These are phyloP conservation scores for Phytophthora sp. DNA, from an alignment of 352 stramenopile genomes.

Conservation along the genomic window DNA sequence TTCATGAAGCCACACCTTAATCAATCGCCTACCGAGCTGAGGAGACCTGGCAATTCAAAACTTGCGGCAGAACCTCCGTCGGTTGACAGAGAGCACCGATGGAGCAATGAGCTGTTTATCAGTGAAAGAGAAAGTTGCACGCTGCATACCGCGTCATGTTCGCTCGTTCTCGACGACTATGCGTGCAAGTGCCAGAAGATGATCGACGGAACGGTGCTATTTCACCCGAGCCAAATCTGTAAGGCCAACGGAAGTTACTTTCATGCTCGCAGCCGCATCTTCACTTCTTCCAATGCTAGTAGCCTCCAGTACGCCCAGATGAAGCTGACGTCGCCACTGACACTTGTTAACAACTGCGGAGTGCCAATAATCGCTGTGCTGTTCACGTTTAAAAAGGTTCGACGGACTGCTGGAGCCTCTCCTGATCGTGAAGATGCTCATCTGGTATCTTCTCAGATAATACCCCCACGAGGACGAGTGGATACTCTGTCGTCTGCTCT, in stretches of 20 bases:
- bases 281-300: slow-evolving; percentile 69
- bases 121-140: slow-evolving; percentile 66
- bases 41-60: slow-evolving; percentile 3
- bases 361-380: slow-evolving; percentile 69
- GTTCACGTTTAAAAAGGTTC: slow-evolving; percentile 86
- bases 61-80: slow-evolving; percentile 25
- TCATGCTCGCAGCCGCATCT: slow-evolving; percentile 63
- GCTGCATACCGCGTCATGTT: slow-evolving; percentile 69
- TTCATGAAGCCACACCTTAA: slow-evolving; percentile 63
- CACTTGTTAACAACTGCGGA: slow-evolving; percentile 83
- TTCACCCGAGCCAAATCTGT: slow-evolving; percentile 76
- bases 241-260: slow-evolving; percentile 77
- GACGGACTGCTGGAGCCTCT: slow-evolving; percentile 46
- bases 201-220: slow-evolving; percentile 74
- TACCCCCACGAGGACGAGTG: slow-evolving; percentile 49
- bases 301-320: slow-evolving; percentile 75
- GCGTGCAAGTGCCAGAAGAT: slow-evolving; percentile 81
- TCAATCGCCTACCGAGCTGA: slow-evolving; percentile 6
- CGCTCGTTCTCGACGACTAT: slow-evolving; percentile 72
- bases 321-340: slow-evolving; percentile 64
- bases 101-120: slow-evolving; percentile 84
- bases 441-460: slow-evolving; percentile 70
- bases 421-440: slow-evolving; percentile 76
- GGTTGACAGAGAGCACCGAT: slow-evolving; percentile 59
- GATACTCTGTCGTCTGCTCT: slow-evolving; percentile 77